These are phyloP conservation scores for Colletotrichum graminicola DNA, from an alignment of 2,329 filamentous ascomycete genomes.

Conservation along the genomic window DNA sequence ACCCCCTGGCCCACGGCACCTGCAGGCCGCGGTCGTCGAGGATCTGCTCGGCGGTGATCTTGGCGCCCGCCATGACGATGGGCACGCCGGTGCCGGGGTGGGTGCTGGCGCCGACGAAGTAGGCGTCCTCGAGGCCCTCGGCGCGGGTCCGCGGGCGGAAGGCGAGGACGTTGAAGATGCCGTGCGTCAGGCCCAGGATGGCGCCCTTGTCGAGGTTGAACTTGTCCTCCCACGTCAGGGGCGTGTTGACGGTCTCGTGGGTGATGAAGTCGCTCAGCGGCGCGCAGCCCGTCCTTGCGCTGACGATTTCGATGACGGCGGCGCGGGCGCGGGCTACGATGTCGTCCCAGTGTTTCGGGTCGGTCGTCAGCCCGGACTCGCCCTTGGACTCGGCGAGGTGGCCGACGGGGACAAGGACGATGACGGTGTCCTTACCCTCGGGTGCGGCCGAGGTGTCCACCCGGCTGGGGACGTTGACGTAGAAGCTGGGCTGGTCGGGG, in stretches of 20 bases:
- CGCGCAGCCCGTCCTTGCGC: constrained; percentile 68
- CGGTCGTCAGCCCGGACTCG: constrained; percentile 50
- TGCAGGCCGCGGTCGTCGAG: constrained; percentile 50
- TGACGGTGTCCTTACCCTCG: constrained; percentile 71
- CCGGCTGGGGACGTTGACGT: constrained; percentile 80
- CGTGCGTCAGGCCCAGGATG: constrained; percentile 78
- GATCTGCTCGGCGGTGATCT: constrained; percentile 65
- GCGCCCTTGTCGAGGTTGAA: constrained; percentile 83
- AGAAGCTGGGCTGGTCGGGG: constrained; percentile 78
- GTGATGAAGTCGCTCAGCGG: constrained; percentile 62
- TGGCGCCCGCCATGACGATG: constrained; percentile 77
- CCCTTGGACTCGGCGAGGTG: constrained; percentile 68
- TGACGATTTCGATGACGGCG: constrained; percentile 72
- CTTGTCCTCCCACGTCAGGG: constrained; percentile 70
- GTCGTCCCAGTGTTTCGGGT: constrained; percentile 69
- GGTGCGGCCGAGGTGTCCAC: constrained; percentile 78
- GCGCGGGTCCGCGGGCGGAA: constrained; percentile 73
- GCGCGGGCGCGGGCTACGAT: constrained; percentile 71
- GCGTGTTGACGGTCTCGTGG: constrained; percentile 76
- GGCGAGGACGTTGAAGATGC: constrained; percentile 78
- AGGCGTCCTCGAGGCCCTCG: constrained; percentile 63
- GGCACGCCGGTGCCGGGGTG: constrained; percentile 83
- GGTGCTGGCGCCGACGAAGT: constrained; percentile 81
- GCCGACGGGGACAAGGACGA: constrained; percentile 79
- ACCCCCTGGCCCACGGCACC: constrained; percentile 47